A percentile compares a stretch with the other conserved stretches of the same genome.
Evolutionary conservation across 805 yeast species (phyloP).

Genomic region (Candida xiaguanensis): DNA sequence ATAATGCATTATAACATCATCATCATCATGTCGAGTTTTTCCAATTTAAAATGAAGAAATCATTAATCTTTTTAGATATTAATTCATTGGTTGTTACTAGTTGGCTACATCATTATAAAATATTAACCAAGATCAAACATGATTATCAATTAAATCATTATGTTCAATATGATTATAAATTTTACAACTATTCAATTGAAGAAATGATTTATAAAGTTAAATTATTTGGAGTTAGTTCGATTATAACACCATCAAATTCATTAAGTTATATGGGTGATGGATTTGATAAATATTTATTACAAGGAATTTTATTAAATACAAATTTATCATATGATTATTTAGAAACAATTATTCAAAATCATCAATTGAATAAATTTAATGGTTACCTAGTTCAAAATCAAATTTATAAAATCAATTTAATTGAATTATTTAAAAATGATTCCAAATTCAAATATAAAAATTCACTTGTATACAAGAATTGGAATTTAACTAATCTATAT

Average conservation of each 20-base stretch:
- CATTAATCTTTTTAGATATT: conserved; percentile 8
- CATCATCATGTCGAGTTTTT: no score
- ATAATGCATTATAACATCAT: no score
- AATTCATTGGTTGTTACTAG: conserved; percentile 8
- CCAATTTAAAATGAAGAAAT: no score
- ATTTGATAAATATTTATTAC: conserved; percentile 20
- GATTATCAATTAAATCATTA: conserved; percentile 2
- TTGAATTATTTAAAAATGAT: conserved; percentile 3
- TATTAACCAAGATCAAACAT: background rate
- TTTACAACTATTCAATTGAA: conserved; percentile 6
- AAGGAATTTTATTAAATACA: conserved; percentile 12
- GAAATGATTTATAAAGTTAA: background rate
- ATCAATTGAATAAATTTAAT: conserved; percentile 11
- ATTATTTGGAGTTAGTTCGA: conserved; percentile 7
- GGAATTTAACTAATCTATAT: conserved; percentile 10
- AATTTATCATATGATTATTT: conserved; percentile 10
- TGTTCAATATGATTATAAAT: conserved; percentile 1
- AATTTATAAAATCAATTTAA: conserved; percentile 13
- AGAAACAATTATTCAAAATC: conserved; percentile 16
- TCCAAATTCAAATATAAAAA: conserved; percentile 6
- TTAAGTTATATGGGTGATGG: conserved; percentile 27
- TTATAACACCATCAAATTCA: conserved; percentile 23
- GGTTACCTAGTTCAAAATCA: conserved; percentile 19
- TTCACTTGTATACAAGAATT: conserved; percentile 9
- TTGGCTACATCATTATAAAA: conserved; percentile 7